A percentile compares a stretch with the other conserved stretches of the same genome.
phyloP scores from a whole-genome alignment of 306 rosid genomes.

The Gastrolobium villosum region DNA sequence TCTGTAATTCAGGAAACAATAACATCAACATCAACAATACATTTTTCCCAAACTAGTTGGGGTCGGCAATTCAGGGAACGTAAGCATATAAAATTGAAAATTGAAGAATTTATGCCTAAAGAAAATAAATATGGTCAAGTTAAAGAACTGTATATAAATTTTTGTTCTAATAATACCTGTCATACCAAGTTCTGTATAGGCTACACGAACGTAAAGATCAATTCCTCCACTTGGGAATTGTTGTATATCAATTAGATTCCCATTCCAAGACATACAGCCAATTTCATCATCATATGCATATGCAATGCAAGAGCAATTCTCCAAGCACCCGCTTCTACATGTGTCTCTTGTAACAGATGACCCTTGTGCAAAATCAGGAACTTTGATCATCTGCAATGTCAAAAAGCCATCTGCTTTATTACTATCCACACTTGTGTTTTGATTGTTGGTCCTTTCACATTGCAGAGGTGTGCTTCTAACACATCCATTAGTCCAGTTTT shows the following conservation, averaged over 20 bases:
- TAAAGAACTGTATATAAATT: neutral
- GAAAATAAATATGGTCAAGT: neutral
- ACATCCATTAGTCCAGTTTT: slow-evolving; percentile 60
- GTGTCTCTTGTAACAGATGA: neutral
- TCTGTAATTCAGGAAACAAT: neutral
- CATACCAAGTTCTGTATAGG: slow-evolving; percentile 48
- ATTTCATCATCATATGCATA: slow-evolving; percentile 23
- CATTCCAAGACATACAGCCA: slow-evolving; percentile 51
- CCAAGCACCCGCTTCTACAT: slow-evolving; percentile 48
- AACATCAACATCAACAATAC: too few species aligned
- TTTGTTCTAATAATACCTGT: too few species aligned
- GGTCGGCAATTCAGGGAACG: neutral
- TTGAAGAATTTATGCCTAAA: neutral
- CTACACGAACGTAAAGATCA: slow-evolving; percentile 46
- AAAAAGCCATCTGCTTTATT: slow-evolving; percentile 53
- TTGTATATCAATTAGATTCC: slow-evolving; percentile 33
- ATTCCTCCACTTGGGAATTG: slow-evolving; percentile 37
- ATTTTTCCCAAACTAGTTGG: too few species aligned
- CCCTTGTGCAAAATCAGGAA: slow-evolving; percentile 50
- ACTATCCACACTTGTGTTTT: neutral
- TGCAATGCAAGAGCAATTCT: slow-evolving; percentile 43
- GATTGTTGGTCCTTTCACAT: slow-evolving; percentile 16
- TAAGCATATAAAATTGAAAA: neutral
- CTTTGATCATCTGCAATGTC: slow-evolving; percentile 45
- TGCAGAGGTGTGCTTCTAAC: slow-evolving; percentile 32